Conservation (phyloP, 2,329 filamentous ascomycete genomes). For the Teratosphaeria pseudoeucalypti region DNA sequence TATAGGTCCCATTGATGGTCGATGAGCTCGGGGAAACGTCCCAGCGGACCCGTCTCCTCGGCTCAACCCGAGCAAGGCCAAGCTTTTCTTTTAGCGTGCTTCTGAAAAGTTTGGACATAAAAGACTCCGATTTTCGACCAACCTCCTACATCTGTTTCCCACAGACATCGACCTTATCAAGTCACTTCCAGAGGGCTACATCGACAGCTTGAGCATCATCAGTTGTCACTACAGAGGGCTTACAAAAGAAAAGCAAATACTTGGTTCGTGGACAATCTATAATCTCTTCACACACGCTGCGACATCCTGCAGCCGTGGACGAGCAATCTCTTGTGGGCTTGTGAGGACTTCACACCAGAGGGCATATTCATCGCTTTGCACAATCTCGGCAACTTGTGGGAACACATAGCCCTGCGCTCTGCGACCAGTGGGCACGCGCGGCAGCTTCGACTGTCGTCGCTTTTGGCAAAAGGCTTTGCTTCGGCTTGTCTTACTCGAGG, state of each 20-base stretch:
- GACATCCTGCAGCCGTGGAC: slow-evolving; percentile 5
- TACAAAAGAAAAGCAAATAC: not conserved
- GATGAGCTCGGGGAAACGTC: not conserved
- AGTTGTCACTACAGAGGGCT: not conserved
- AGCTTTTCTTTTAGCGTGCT: not conserved
- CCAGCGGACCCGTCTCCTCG: not conserved
- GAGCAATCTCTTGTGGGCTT: slow-evolving; percentile 5
- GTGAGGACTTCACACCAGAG: slow-evolving; percentile 12
- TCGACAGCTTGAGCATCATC: slow-evolving; percentile 1
- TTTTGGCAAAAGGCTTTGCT: slow-evolving; percentile 24
- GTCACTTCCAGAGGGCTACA: not conserved
- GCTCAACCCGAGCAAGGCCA: not conserved
- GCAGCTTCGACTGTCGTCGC: slow-evolving; percentile 27
- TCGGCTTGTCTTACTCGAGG: slow-evolving; percentile 22
- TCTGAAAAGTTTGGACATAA: not conserved
- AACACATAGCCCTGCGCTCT: slow-evolving; percentile 40
- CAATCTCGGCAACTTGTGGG: slow-evolving; percentile 40
- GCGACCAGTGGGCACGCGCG: slow-evolving; percentile 31
- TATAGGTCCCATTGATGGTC: not conserved
- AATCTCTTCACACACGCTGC: slow-evolving; percentile 5
- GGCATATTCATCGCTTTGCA: slow-evolving; percentile 15
- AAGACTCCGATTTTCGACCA: not conserved
- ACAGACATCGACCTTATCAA: not conserved
- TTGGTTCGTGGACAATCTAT: slow-evolving; percentile 8
- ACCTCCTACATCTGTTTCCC: not conserved